Base-by-base conservation (phyloP, 306 rosid species). In the Herpetospermum pedunculosum region DNA sequence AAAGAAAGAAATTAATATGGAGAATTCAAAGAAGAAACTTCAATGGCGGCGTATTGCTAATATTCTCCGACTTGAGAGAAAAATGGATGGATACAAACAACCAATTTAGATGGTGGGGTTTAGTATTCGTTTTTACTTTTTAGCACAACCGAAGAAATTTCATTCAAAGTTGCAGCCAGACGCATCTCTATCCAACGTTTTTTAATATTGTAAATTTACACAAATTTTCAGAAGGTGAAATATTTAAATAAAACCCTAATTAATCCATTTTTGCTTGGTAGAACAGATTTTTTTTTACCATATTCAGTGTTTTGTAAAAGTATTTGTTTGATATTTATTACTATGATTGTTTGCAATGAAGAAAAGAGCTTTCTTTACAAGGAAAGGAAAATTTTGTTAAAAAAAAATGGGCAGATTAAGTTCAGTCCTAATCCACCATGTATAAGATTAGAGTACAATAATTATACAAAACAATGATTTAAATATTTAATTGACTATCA, bases 11-110 rank as follows among this genome's bases (percentile, higher is more conserved):
- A 4, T 4, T 2, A 18, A 6, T 0, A 0, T n/a, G 4, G 10
- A 2, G 14, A 19, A 49, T 46, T 37, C 37, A 40, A 48, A 3
- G 41, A 40, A 79, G 16, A 52, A 28, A 9, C 30, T 67, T 79
- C 34, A 74, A 73, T 35, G 78, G 76, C 78, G 75, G 75, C 75
- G 21, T 2, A 4, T 46, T 68, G 58, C 55, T 57, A 4, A 37
- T 21, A 26, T 46, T 70, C 48, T 72, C 64, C 11, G 48, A 34
- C 76, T 49, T 8, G 29, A 35, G 18, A 63, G 70, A 63, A n/a
- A n/a, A 35, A 18, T 8, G 11, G n/a, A 38, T 10, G 2, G 52
- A 40, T 34, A 35, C 1, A 16, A 64, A 18, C 26, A 25, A 40
- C 21, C n/a, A 23, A 40, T 38, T 40, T 65, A 37, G 50, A 52